Evolutionary conservation across 495 filamentous ascomycete genomes (phyloP), one percentile per base, ranked within the genome.

Genomic region (Pyronema domesticum): DNA sequence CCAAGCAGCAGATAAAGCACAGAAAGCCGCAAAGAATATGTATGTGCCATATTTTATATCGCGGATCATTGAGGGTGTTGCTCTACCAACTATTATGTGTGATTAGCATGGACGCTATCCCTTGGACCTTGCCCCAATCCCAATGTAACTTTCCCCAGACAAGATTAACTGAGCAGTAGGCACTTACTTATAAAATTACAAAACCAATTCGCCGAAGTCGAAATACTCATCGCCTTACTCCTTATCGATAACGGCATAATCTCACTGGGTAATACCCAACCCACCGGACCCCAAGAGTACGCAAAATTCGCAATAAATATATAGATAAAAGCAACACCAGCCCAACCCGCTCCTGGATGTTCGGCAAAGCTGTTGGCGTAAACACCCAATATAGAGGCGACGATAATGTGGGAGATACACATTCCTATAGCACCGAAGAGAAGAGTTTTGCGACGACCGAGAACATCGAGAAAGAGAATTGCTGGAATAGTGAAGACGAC

Each of bases 281-380:
- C 60, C 18, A 60, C 62, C 15, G 61, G 61, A 50, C 61, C 61
- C 60, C 61, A 63, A 6, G 60, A 80, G 66, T 83, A 87, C 30
- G 82, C 83, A 62, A 89, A 91, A 62, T 86, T 81, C 42, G 85
- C 70, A 60, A 87, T 82, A 61, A 86, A 91, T 33, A 89, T 74
- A 75, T 83, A 91, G 55, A 91, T 82, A 74, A 89, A 86, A 55
- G 71, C 78, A 14, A 86, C 80, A 6, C 81, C 84, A 3, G 73
- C 84, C 84, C 85, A 91, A 0, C 83, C 85, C 6, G 80, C 81
- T 0, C 76, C 76, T 15, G 68, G 63, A 56, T 91, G 77, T 7
- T 63, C 59, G 1, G 67, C 60, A 75, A 83, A 81, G 35, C 71
- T 65, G 57, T 79, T 54, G 5, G 79, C 69, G 67, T 81, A 78